phyloP scores from a whole-genome alignment of 768 basidiomycete genomes.

The Baorangia bicolor region DNA sequence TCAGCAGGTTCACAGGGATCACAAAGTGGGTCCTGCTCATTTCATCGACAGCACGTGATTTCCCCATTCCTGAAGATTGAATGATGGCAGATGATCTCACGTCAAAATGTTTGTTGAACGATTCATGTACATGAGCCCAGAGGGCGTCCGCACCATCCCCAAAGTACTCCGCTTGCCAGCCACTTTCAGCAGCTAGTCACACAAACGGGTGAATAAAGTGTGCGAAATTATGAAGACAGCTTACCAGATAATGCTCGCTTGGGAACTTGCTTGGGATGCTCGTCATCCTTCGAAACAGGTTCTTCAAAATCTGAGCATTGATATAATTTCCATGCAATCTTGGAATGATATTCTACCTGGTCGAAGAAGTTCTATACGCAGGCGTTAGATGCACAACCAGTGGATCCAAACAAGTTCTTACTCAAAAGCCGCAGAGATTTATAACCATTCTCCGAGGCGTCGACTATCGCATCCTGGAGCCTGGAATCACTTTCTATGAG shows the following conservation, averaged over 20 bases:
- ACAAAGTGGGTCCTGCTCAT: not conserved
- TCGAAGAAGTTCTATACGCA: no score
- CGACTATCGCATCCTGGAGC: no score
- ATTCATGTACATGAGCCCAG: not conserved
- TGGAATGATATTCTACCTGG: no score
- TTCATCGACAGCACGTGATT: not conserved
- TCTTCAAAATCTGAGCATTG: no score
- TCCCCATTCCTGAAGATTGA: not conserved
- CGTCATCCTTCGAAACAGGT: no score
- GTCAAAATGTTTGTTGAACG: not conserved
- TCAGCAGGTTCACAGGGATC: not conserved
- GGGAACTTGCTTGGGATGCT: no score
- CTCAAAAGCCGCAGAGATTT: no score
- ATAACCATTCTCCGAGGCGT: no score
- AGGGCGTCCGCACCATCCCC: not conserved
- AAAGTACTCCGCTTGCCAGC: not conserved
- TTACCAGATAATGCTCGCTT: not conserved
- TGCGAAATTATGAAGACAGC: not conserved
- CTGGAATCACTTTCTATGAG: no score
- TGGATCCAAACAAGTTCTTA: no score
- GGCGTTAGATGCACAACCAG: no score
- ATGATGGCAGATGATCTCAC: not conserved
- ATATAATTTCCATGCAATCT: no score
- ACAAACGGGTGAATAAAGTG: not conserved
- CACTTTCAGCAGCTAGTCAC: not conserved